Evolutionary conservation across 2,329 filamentous ascomycete species (phyloP).

Genomic region (Aspergillus nomiae): DNA sequence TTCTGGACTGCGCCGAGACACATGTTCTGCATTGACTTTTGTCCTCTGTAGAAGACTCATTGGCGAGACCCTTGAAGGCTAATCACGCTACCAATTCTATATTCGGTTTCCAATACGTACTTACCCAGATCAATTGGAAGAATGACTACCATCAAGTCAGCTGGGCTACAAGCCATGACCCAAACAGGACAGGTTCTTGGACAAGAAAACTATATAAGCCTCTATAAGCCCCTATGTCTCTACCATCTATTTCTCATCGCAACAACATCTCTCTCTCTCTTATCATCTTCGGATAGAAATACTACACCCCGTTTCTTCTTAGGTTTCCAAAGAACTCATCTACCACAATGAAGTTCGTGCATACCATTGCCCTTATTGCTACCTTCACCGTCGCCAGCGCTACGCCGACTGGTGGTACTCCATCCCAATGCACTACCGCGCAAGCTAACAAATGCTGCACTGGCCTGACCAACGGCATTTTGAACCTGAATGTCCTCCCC

Average conservation of each 20-base stretch:
- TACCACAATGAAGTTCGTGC: neutral
- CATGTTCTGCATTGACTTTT: neutral
- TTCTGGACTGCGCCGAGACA: neutral
- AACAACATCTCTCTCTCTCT: neutral
- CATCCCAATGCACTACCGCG: neutral
- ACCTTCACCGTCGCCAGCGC: neutral
- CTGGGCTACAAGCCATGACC: neutral
- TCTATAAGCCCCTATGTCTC: neutral
- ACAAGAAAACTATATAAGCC: neutral
- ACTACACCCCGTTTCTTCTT: neutral
- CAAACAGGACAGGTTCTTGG: neutral
- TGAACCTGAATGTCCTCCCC: neutral
- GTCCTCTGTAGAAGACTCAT: neutral
- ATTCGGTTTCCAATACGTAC: neutral
- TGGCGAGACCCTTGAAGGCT: neutral
- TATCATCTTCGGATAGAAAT: neutral
- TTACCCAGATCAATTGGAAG: neutral
- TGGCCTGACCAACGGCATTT: neutral
- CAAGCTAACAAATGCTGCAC: neutral
- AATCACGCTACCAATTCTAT: neutral
- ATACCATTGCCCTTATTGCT: neutral
- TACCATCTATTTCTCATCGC: neutral
- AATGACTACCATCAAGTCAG: neutral
- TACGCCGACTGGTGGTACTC: neutral
- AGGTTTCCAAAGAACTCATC: neutral